Evolutionary conservation across 208 protist genomes (phyloP), one percentile per base, ranked within the genome.

Genomic region (Leishmania mexicana): DNA sequence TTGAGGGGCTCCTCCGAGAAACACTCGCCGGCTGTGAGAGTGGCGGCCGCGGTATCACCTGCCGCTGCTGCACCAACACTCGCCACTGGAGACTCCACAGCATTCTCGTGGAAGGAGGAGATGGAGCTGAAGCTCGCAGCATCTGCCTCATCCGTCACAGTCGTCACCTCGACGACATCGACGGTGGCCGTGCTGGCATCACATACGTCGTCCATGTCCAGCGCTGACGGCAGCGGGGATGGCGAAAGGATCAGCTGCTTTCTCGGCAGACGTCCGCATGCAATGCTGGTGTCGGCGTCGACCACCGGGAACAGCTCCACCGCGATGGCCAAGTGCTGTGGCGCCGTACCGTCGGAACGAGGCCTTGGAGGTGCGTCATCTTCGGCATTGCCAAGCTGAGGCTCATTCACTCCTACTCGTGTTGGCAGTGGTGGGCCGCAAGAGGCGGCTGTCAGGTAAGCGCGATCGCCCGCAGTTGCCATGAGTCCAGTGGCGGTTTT

Each of bases 51-150:
- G 31, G 24, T 17, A 57, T 38, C 31, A 3, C 21, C 57, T 17
- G 35, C 38, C 75, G 40, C 19, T 42, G 53, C 38, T 40, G 38
- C 24, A 4, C 42, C 40, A 47, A 15, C 74, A 38, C 8, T 19
- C 31, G n/a, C 11, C 19, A 40, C 24, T 35, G 38, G 54, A 6
- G 49, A 49, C 40, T 67, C 57, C 21, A 11, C 3, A 7, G 28
- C 53, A 51, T 28, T 57, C 31, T 60, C 71, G 73, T 75, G 60
- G n/a, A 79, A 81, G n/a, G 78, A 81, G 24, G 78, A 79, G 13
- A 85, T 45, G 45, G 78, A 85, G 77, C 82, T 85, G 67, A 81
- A 81, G 73, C 74, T 67, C 2, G 54, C 53, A 6, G 28, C 71
- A 42, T 72, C 76, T 13, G 74, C 60, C 21, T n/a, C 68, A 11